phyloP scores from a whole-genome alignment of 108 stramenopile species.

The Conticribra guillardii region DNA sequence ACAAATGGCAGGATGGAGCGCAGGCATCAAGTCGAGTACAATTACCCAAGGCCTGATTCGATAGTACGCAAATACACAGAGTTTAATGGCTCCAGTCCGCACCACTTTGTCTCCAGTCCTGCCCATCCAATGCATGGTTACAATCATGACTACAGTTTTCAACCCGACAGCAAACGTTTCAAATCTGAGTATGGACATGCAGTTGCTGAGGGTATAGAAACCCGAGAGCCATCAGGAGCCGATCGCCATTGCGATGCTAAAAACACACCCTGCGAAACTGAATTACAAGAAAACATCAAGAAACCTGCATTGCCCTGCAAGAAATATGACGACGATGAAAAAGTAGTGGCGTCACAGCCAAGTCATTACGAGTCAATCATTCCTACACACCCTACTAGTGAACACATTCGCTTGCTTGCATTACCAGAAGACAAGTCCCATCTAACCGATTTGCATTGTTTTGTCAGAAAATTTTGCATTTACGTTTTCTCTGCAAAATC shows the following conservation, averaged over 20 bases:
- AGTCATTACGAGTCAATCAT: conserved; percentile 7
- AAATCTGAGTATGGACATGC: background rate
- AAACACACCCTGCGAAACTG: too few relatives aligned
- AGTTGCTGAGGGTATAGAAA: too few relatives aligned
- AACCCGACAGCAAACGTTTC: background rate
- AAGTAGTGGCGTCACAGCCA: conserved; percentile 3
- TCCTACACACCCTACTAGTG: conserved; percentile 8
- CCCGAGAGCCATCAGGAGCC: too few relatives aligned
- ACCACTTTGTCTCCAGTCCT: background rate
- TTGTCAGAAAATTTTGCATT: conserved; percentile 72
- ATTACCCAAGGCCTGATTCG: too few relatives aligned
- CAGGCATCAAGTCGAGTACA: too few relatives aligned
- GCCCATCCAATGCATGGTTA: background rate
- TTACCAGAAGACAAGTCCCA: conserved; percentile 71
- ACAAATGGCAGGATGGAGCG: too few relatives aligned
- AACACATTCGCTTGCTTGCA: conserved; percentile 34
- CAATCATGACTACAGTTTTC: background rate
- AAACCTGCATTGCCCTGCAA: too few relatives aligned
- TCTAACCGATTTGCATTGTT: conserved; percentile 85
- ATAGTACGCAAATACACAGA: background rate
- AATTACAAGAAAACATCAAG: too few relatives aligned
- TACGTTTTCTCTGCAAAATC: conserved; percentile 75
- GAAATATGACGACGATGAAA: background rate
- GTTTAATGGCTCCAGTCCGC: background rate
- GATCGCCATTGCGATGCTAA: too few relatives aligned